Base-by-base conservation (phyloP, 176 grass and related monocot species). In the Poa annua region DNA sequence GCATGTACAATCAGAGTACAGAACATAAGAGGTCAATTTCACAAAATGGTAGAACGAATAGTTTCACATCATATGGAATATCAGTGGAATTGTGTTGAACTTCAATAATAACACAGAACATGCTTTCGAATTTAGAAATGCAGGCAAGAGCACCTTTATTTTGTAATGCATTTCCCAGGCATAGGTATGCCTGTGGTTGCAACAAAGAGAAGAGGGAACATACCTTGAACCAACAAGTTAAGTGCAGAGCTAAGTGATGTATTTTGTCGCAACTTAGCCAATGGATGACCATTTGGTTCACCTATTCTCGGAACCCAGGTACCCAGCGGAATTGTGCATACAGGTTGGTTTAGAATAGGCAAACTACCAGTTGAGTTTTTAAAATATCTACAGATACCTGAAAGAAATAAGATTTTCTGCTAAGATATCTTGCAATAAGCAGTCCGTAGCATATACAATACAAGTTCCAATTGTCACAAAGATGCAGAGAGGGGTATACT, bases 321-420 rank as follows among this genome's bases (percentile, higher is more conserved):
- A 88, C 97, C 97, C 91, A 99, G 76, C 6, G 93, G 93, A 83
- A 99, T 87, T 78, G 83, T 85, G 74, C 81, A 92, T 55, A 99
- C 81, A 50, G 93, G 89, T 85, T 96, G 88, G 84, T 89, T 94
- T 78, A 99, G 80, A 67, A 96, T 89, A 24, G 97, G 97, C 68
- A 99, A 88, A 77, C 85, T 91, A 89, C 93, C 87, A 49, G 89
- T 84, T 7, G 97, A 96, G 74, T 92, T 92, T 89, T 87, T 96
- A 65, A 96, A 99, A 85, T 96, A 93, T 83, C 96, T 96, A 82
- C 89, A 99, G 53, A 99, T 88, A 90, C 96, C 96, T 99, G 93
- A 49, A 84, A 20, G 26, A 84, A 16, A 35, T 16, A 66, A 72
- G 14, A 45, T 24, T 75, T 16, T 6, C 14, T 74, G n/a, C 38